Conservation (phyloP, 495 filamentous ascomycete species). For the Thozetella sp. region DNA sequence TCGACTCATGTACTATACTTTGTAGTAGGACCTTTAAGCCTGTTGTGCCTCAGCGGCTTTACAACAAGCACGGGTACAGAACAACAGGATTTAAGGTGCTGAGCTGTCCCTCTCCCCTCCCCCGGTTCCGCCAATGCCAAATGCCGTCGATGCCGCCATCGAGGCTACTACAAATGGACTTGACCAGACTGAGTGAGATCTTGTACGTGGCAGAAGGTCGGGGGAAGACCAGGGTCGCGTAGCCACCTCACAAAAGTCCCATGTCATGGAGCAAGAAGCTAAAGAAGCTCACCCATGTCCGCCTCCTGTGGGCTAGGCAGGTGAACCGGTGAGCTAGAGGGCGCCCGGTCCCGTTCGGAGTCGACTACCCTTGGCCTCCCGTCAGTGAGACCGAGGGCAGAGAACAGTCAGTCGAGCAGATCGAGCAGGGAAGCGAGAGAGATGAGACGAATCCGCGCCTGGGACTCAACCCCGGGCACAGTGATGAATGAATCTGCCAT, state of each 20-base stretch:
- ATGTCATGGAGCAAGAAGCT: too few relatives aligned
- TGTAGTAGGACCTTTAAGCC: neutral
- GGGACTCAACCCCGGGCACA: too few relatives aligned
- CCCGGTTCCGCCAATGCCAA: neutral
- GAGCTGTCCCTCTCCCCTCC: constrained; percentile 23
- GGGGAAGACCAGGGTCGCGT: too few relatives aligned
- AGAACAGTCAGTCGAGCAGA: neutral
- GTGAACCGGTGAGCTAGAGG: neutral
- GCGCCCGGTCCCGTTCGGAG: neutral
- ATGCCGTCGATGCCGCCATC: neutral
- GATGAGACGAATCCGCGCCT: too few relatives aligned
- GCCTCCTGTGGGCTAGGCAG: too few relatives aligned
- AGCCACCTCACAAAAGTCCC: too few relatives aligned
- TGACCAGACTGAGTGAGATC: constrained; percentile 17
- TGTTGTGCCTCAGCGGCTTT: too few relatives aligned
- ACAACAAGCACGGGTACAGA: too few relatives aligned
- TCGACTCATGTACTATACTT: neutral
- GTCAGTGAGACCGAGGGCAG: neutral
- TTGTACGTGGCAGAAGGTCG: too few relatives aligned
- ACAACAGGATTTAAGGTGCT: constrained; percentile 27
- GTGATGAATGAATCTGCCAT: neutral
- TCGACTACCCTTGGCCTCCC: neutral
- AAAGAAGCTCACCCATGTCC: too few relatives aligned
- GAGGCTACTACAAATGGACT: constrained; percentile 18
- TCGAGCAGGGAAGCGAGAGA: too few relatives aligned